Base-by-base conservation (phyloP, 2,329 filamentous ascomycete genomes). In the Paracorniculantispora psalliotae region DNA sequence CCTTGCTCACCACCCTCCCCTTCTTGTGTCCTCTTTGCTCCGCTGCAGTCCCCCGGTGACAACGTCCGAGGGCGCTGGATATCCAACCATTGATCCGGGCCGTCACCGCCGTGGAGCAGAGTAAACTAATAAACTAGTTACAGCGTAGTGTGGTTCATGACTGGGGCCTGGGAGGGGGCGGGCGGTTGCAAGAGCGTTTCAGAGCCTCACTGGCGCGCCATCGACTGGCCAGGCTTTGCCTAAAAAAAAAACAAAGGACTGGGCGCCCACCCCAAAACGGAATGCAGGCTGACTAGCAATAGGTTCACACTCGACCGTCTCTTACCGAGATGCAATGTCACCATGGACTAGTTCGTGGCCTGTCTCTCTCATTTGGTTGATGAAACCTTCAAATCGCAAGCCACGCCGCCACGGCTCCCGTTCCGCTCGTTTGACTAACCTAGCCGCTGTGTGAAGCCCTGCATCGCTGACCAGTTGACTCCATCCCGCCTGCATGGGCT, bases 401-500 rank as follows among this genome's bases (percentile, higher is more conserved):
- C 30, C 12, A 33, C 30, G 30, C 12, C 6, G 30, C 6, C 6
- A 33, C 30, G 30, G 28, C 19, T 39, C 28, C 21, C 15, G 23
- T 52, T 8, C 35, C 35, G 23, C 33, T 41, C 30, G 33, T 12
- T 26, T 26, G 33, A 26, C 33, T 9, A 35, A 21, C 5, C 49
- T 41, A 28, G 50, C 33, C 50, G 33, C 48, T 37, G 28, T 13
- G 28, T n/a, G 5, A 23, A 37, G 35, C 10, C 9, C 21, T 51
- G 35, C 51, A 54, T 54, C 41, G 51, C 39, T 46, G 39, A n/a
- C 39, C 39, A 54, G 26, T 54, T 54, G 35, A 54, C 33, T 54
- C 51, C 51, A 54, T 54, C 39, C 10, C 13, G 10, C 39, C 23
- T 25, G 15, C 39, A 23, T 46, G 26, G 13, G 13, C 50, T 30